Percentiles rank a stretch among this genome's conserved stretches.
Conservation (phyloP, 768 basidiomycete species). For the Mycena maculata region DNA sequence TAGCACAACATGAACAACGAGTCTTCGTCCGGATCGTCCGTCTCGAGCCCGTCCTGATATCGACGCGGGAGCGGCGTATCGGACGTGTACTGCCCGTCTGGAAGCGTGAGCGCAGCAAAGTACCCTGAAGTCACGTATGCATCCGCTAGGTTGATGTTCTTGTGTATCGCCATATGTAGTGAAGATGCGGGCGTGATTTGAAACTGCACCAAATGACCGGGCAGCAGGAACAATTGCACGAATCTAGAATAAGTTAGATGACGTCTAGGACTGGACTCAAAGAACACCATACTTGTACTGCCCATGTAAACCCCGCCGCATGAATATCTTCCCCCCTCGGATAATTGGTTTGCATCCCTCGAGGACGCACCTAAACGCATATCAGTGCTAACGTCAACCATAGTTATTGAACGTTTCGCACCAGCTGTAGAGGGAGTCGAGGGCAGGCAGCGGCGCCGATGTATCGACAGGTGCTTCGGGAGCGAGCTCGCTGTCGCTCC, state of each 20-base stretch:
- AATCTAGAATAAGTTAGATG: slow-evolving; percentile 54
- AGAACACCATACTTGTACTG: slow-evolving; percentile 76
- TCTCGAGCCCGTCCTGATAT: slow-evolving; percentile 91
- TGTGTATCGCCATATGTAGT: slow-evolving; percentile 66
- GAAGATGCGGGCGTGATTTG: slow-evolving; percentile 68
- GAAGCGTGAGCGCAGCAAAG: slow-evolving; percentile 75
- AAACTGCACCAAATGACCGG: slow-evolving; percentile 81
- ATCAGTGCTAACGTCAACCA: not conserved
- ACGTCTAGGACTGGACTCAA: not conserved
- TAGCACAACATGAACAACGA: slow-evolving; percentile 87
- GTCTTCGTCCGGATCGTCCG: slow-evolving; percentile 89
- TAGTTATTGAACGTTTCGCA: not conserved
- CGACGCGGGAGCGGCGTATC: slow-evolving; percentile 70
- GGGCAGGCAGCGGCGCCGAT: slow-evolving; percentile 64
- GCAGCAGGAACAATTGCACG: slow-evolving; percentile 78
- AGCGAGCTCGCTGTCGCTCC: slow-evolving; percentile 53
- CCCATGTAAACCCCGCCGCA: slow-evolving; percentile 75
- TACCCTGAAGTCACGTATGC: slow-evolving; percentile 91
- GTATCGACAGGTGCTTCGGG: slow-evolving; percentile 66
- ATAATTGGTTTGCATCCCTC: slow-evolving; percentile 82
- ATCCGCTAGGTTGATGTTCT: slow-evolving; percentile 72
- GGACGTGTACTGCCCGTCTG: slow-evolving; percentile 71
- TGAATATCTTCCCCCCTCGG: slow-evolving; percentile 78
- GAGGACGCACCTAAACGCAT: slow-evolving; percentile 64
- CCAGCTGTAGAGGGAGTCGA: slow-evolving; percentile 85